phyloP scores from a whole-genome alignment of 2,329 filamentous ascomycete genomes.

The Teratosphaeria epicoccoides region DNA sequence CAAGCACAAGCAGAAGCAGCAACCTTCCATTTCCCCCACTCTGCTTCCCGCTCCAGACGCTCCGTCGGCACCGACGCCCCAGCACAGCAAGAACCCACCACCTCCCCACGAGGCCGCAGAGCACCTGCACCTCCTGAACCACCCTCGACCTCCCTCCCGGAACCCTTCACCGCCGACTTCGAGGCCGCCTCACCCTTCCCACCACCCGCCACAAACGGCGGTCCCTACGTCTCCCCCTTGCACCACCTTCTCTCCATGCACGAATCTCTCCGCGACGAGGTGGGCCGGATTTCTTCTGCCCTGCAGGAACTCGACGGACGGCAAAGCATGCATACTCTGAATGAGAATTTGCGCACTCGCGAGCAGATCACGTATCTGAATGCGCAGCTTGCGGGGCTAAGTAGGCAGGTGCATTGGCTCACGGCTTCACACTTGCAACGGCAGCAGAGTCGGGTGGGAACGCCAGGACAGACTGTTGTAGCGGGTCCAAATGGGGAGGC shows the following conservation, averaged over 20 bases:
- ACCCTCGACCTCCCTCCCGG: conserved; percentile 13
- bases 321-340: conserved; percentile 52
- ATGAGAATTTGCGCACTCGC: conserved; percentile 50
- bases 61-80: not conserved
- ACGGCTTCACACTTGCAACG: conserved; percentile 46
- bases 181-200: conserved; percentile 17
- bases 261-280: conserved; percentile 50
- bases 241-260: conserved; percentile 52
- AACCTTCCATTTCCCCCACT: not conserved
- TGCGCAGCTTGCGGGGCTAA: conserved; percentile 47
- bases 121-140: conserved; percentile 12
- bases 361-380: conserved; percentile 53
- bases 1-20: not conserved
- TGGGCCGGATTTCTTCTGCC: conserved; percentile 43
- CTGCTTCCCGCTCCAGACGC: not conserved
- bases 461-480: conserved; percentile 5
- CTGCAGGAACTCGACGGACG: conserved; percentile 50
- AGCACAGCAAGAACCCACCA: too few relatives aligned
- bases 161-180: conserved; percentile 17
- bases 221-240: conserved; percentile 38
- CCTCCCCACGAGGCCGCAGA: not conserved
- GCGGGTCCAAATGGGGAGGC: conserved; percentile 2
- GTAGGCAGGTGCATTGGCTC: conserved; percentile 54
- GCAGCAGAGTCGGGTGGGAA: conserved; percentile 9
- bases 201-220: conserved; percentile 12